Evolutionary conservation across 2,329 filamentous ascomycete species (phyloP), one percentile per base, ranked within the genome.

Genomic region (Paraphoma sp.): DNA sequence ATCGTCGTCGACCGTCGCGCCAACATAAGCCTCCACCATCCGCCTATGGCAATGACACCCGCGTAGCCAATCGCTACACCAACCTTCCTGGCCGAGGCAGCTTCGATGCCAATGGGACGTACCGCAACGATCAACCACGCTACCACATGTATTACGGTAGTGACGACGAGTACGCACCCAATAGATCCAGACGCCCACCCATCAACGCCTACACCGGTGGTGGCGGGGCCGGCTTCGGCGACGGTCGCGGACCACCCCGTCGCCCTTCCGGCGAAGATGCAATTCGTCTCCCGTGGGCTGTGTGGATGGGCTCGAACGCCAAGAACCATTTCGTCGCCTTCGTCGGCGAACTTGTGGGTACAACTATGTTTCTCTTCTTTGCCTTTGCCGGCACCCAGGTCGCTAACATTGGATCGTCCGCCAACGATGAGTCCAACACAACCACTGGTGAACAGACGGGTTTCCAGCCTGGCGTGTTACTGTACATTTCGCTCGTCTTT

Each of bases 331-430:
- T 82, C 57, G 74, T 82, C 18, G 79, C 80, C 50, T 80, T 81
- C 68, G 63, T 81, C 9, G 81, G 81, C 76, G 79, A 81, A 51
- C 80, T 77, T 45, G 76, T 80, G 7, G 79, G 79, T 28, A 81
- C 79, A 0, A 75, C 77, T 7, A 74, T 81, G 56, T 81, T 81
- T 51, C 71, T 81, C 31, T 81, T 76, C 70, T 79, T 81, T 50
- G 79, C 79, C 14, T 75, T 81, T 41, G 69, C 72, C 1, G 79
- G 78, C 6, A 78, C 79, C 1, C 79, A 81, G 52, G 78, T 80
- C n/a, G 79, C 79, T 18, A 81, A 81, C 61, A 77, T 84, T 16
- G 80, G 77, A 33, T 83, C 80, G 51, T 71, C 71, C 30, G 73
- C 79, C 55, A 77, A 56, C 1, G 60, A 62, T 44, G 71, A 75